Conservation (phyloP, 1,139 yeast genomes). For the Ogataea hybrid region DNA sequence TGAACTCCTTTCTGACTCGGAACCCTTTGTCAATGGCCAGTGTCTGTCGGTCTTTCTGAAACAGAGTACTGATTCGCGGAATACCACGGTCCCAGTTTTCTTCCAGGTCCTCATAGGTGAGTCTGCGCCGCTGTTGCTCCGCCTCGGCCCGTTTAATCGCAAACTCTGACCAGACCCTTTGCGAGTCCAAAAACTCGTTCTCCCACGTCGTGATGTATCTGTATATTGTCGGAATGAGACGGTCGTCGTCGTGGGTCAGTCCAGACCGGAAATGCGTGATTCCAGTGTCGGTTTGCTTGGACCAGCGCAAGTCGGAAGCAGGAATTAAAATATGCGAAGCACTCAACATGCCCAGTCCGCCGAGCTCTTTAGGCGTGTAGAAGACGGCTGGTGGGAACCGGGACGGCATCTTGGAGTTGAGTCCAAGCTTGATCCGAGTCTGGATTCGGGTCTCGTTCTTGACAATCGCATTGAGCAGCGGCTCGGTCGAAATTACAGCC, state of each 20-base stretch:
- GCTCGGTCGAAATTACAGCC: constrained; percentile 83
- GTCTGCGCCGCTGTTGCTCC: constrained; percentile 74
- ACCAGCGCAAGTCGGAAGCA: constrained; percentile 88
- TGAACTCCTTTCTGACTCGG: constrained; percentile 76
- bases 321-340: constrained; percentile 96
- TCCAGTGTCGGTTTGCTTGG: constrained; percentile 92
- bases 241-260: constrained; percentile 74
- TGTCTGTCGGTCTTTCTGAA: constrained; percentile 94
- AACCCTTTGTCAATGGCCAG: constrained; percentile 96
- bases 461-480: constrained; percentile 76
- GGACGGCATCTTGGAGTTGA: constrained; percentile 97
- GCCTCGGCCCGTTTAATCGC: constrained; percentile 91
- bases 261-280: constrained; percentile 95
- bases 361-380: constrained; percentile 94
- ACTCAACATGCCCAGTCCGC: constrained; percentile 97
- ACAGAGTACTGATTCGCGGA: constrained; percentile 91
- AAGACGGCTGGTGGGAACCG: constrained; percentile 99
- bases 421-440: constrained; percentile 89
- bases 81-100: constrained; percentile 95
- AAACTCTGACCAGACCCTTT: constrained; percentile 97
- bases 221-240: constrained; percentile 88
- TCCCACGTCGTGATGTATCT: constrained; percentile 96
- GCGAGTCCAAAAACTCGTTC: constrained; percentile 90
- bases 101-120: constrained; percentile 92
- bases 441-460: constrained; percentile 93